Evolutionary conservation across 2,329 filamentous ascomycete species (phyloP), one percentile per base, ranked within the genome.

Genomic region (Moelleriella libera): DNA sequence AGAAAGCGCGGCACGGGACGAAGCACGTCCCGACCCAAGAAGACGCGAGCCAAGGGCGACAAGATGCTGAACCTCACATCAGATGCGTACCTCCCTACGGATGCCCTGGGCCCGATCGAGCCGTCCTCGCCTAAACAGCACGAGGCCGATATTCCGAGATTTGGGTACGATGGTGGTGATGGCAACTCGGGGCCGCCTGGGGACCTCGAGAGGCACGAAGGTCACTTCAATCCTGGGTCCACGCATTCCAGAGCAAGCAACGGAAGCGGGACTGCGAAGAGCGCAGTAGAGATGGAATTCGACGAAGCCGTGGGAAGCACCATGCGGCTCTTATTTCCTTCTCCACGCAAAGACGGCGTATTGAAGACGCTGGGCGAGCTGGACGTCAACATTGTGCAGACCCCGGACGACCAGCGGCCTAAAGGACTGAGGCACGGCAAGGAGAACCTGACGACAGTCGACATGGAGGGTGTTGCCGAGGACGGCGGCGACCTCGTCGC

Each of bases 271-370:
- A 77, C 74, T 31, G 72, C 68, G 12, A 65, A 74, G 45, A 80
- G 72, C 54, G 78, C 78, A 12, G 76, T 82, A 34, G 68, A 75
- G 41, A 55, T 69, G 45, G 70, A 72, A 34, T 65, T 75, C 45
- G 63, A 70, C 47, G 61, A 67, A n/a, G 62, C 66, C 10, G 61
- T 72, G 14, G 77, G 75, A 34, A 65, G 60, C 46, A 88, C 83
- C 1, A 74, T 83, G 50, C 74, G 87, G 49, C 64, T 89, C 2
- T 70, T 92, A 1, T 92, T 92, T 57, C 83, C 86, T 1, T 88
- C 84, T 0, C 85, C 85, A 2, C 74, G 80, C 42, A 83, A 83
- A 53, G 75, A 79, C 31, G 76, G 74, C 37, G 70, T 77, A 43
- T 66, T 73, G 1, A 86, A 80, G 58, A 73, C 76, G 28, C 68